Conservation (phyloP, 108 stramenopile species). For the Mediolabrus comicus region DNA sequence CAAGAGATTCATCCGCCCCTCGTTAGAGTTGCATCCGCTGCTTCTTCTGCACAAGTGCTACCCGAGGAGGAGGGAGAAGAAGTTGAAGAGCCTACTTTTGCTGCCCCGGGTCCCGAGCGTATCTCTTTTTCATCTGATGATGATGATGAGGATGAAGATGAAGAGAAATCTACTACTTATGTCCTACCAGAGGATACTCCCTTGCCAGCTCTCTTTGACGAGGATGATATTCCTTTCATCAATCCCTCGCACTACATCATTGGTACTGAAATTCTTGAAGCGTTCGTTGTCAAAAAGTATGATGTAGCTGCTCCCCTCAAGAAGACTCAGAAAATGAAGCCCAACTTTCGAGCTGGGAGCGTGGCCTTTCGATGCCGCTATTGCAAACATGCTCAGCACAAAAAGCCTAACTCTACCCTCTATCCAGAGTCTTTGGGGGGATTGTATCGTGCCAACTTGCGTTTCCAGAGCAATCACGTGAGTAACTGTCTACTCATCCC, state of each 20-base stretch:
- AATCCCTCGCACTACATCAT: not conserved
- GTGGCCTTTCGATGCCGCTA: conserved; percentile 1
- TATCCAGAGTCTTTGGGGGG: not conserved
- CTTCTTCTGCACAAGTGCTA: too few species aligned
- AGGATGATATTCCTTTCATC: not conserved
- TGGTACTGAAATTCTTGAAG: not conserved
- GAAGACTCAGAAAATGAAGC: not conserved
- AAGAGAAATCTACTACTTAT: not conserved
- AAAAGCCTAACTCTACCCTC: not conserved
- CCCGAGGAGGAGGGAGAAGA: too few species aligned
- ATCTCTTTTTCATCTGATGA: too few species aligned
- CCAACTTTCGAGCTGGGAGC: not conserved
- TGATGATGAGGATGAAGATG: not conserved
- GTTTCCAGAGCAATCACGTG: not conserved
- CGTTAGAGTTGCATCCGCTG: too few species aligned
- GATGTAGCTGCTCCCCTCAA: not conserved
- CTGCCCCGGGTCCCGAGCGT: too few species aligned
- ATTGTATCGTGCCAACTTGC: not conserved
- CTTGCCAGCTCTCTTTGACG: not conserved
- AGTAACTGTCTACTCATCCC: not conserved
- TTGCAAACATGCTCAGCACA: not conserved
- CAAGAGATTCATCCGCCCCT: too few species aligned
- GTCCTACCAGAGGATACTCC: not conserved
- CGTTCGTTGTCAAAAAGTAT: not conserved
- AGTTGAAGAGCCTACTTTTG: too few species aligned